Evolutionary conservation across 805 yeast species (phyloP), one percentile per base, ranked within the genome.

Genomic region (Cyberlindnera xylosilytica): DNA sequence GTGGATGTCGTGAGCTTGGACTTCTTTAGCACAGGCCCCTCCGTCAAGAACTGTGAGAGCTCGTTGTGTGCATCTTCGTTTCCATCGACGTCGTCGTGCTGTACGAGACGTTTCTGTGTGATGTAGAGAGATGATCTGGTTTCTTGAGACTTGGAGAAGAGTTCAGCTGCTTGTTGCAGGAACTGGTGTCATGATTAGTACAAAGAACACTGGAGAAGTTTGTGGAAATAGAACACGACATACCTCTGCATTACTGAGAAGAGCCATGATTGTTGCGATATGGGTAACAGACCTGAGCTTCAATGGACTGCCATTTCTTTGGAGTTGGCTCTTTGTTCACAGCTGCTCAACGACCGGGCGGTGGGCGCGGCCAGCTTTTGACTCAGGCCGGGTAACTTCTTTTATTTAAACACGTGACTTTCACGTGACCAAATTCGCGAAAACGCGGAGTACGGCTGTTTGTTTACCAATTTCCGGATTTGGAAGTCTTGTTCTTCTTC

Each of bases 51-150:
- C 26, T 48, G 44, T 5, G 62, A 58, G 5, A 55, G 42, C 34
- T 57, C 54, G n/a, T 49, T 53, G 20, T 27, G 24, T 3, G 28
- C 8, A 2, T 41, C 46, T 12, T 51, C 50, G 20, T 49, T 42
- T 3, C 64, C 64, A n/a, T 51, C 47, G 4, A 62, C 60, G 30
- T 46, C 54, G 38, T 61, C 63, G 20, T 38, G 42, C 16, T 62
- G 61, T 17, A 63, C 53, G 6, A 65, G 66, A 50, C 87, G 65
- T 55, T 81, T 81, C 50, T 81, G 86, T 3, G 82, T 76, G 38
- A 81, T 60, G 53, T 78, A 78, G 9, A 81, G 64, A 3, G 84
- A 77, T 7, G 80, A 72, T 45, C 72, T 62, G 8, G 49, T 43
- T 65, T 64, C 53, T 54, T 74, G 51, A 69, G 77, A 49, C 32